Evolutionary conservation across 306 rosid species (phyloP), one percentile per base, ranked within the genome.

Genomic region (Vigna hirtella): DNA sequence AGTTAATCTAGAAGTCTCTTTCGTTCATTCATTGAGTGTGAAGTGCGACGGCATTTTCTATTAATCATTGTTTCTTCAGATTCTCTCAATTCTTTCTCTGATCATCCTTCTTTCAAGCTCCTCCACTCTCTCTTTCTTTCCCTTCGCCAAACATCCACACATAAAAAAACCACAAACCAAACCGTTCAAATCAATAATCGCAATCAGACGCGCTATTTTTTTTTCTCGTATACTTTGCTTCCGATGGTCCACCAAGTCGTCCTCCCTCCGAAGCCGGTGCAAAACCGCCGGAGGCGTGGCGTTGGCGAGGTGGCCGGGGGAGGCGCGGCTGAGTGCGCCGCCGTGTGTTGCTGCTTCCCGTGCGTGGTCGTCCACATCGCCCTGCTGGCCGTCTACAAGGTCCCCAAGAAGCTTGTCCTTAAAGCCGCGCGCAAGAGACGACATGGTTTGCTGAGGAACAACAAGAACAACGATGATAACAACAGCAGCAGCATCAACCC

Each of bases 341-440:
- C 93, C 2, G 85, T 94, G 8, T 89, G 89, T 32, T 94, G 98
- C 55, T 94, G 98, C 76, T 89, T 82, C 56, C 98, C 97, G 2
- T 92, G 87, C 82, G 38, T 88, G n/a, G 48, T 92, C 36, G 22
- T 94, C 80, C 74, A 94, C 64, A 43, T 90, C 14, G 56, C 87
- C 7, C 66, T 90, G 7, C 66, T 92, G 24, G 84, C 89, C 0
- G 50, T 89, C 1, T 92, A 89, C 83, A 88, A 68, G 65, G 79
- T 90, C 2, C 97, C 98, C 0, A 66, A 53, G 1, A 86, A 87
- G 1, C 76, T 94, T 0, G 84, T 87, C 36, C 82, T 40, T 36
- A 91, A 86, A 75, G 93, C 88, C 0, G 81, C 82, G 61, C 73
- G 53, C 20, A 81, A 49, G 51, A 75, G 82, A 40, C 84, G 77